A percentile compares a stretch with the other conserved stretches of the same genome.
phyloP scores from a whole-genome alignment of 2,329 filamentous ascomycete genomes.

The Endoconidiophora polonica region DNA sequence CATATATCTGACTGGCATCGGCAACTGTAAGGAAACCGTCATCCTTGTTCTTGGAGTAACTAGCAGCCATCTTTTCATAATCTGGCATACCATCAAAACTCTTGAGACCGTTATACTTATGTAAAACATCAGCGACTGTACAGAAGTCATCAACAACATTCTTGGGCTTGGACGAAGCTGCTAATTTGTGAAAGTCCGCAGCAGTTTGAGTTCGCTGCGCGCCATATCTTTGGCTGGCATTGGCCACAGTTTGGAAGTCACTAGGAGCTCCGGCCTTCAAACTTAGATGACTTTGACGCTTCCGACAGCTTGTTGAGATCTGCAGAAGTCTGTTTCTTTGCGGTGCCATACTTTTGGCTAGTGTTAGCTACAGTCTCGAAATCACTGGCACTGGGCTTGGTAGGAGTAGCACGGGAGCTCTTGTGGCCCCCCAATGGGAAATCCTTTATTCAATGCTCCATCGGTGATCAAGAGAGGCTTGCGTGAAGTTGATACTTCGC shows the following conservation, averaged over 20 bases:
- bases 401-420: neutral
- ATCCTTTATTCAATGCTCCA: neutral
- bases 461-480: conserved; percentile 1
- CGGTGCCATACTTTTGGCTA: conserved; percentile 6
- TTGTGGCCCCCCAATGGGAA: neutral
- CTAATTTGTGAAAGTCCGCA: too few relatives aligned
- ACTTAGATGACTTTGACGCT: too few relatives aligned
- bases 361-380: conserved; percentile 3
- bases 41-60: neutral
- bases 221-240: too few relatives aligned
- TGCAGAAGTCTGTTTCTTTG: too few relatives aligned
- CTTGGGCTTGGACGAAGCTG: too few relatives aligned
- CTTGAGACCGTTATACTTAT: conserved; percentile 1
- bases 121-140: conserved; percentile 3
- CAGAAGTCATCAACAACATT: conserved; percentile 2
- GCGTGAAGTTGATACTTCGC: neutral
- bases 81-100: too few relatives aligned
- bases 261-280: too few relatives aligned
- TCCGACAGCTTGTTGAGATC: too few relatives aligned
- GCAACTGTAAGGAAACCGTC: conserved; percentile 6
- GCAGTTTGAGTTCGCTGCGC: too few relatives aligned
- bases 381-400: neutral
- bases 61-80: too few relatives aligned
- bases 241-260: too few relatives aligned
- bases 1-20: conserved; percentile 9